Base-by-base conservation (phyloP, 768 basidiomycete genomes). In the Boletellus emodensis region DNA sequence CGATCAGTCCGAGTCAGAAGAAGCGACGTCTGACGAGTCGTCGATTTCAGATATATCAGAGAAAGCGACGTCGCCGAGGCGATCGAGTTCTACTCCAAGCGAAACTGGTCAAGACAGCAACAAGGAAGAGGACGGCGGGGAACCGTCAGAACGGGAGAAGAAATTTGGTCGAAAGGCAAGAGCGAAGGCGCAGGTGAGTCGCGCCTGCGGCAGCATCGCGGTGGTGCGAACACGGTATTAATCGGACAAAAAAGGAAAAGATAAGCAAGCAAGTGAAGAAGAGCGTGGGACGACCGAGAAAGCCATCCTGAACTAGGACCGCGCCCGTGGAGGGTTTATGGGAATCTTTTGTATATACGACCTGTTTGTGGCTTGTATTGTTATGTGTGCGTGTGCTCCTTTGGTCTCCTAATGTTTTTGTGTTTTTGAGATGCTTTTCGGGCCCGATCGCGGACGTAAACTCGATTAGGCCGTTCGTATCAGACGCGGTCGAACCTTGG, bases 1-100 rank as follows among this genome's bases (percentile, higher is more conserved):
- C 20, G 66, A 67, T 55, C 61, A 68, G 15, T 67, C 67, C 14
- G 66, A 67, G 44, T 56, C 58, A 13, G 66, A 67, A 51, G 67
- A 67, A 42, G 53, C 42, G 11, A 46, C 61, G 15, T 59, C 63
- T 26, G 68, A 60, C 15, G 61, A 46, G 7, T 40, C 49, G 58
- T 46, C 64, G 62, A 37, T 79, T 72, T 59, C 50, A 73, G 39
- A 84, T 79, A 56, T 75, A 77, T 22, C 69, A 35, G 55, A 54
- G 10, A 51, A 48, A 15, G 63, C 49, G 18, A 64, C 56, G 46
- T 60, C 60, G 2, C 59, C 52, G 36, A 43, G 57, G 42, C 46
- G 62, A 0, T 57, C 62, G 1, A 67, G 64, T 52, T 74, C 73
- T 49, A 77, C 77, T 46, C 63, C 65, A 28, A 76, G 75, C 20